phyloP scores from a whole-genome alignment of 1,139 yeast genomes.

The Yamadazyma oceani region DNA sequence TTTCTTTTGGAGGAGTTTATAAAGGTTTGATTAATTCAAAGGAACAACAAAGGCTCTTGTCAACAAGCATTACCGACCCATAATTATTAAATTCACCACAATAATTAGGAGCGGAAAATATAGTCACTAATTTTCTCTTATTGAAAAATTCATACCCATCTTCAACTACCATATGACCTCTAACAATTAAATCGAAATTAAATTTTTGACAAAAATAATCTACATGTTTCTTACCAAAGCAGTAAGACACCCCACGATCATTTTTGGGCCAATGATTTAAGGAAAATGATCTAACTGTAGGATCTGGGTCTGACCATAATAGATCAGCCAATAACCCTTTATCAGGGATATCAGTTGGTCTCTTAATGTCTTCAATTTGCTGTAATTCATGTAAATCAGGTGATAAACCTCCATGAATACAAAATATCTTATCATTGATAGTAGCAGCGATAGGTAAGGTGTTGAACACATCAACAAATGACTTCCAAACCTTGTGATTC shows the following conservation, averaged over 20 bases:
- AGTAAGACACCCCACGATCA: slow-evolving; percentile 84
- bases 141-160: slow-evolving; percentile 90
- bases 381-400: slow-evolving; percentile 66
- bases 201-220: slow-evolving; percentile 67
- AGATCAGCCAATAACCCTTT: slow-evolving; percentile 78
- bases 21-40: slow-evolving; percentile 79
- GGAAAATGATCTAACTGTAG: slow-evolving; percentile 45
- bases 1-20: slow-evolving; percentile 7
- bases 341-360: slow-evolving; percentile 90
- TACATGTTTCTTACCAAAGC: slow-evolving; percentile 75
- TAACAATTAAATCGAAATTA: slow-evolving; percentile 74
- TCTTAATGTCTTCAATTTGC: slow-evolving; percentile 66
- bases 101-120: slow-evolving; percentile 86
- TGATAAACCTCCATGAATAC: slow-evolving; percentile 88
- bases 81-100: slow-evolving; percentile 90
- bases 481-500: slow-evolving; percentile 65
- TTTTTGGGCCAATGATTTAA: slow-evolving; percentile 70
- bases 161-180: slow-evolving; percentile 94
- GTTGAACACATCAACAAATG: slow-evolving; percentile 78
- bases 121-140: slow-evolving; percentile 73
- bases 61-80: slow-evolving; percentile 90
- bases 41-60: slow-evolving; percentile 72
- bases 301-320: slow-evolving; percentile 87
- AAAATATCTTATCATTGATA: slow-evolving; percentile 79
- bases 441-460: slow-evolving; percentile 86